A percentile compares a stretch with the other conserved stretches of the same genome.
phyloP scores from a whole-genome alignment of 257 asterid species.

The Nemophila menziesii region DNA sequence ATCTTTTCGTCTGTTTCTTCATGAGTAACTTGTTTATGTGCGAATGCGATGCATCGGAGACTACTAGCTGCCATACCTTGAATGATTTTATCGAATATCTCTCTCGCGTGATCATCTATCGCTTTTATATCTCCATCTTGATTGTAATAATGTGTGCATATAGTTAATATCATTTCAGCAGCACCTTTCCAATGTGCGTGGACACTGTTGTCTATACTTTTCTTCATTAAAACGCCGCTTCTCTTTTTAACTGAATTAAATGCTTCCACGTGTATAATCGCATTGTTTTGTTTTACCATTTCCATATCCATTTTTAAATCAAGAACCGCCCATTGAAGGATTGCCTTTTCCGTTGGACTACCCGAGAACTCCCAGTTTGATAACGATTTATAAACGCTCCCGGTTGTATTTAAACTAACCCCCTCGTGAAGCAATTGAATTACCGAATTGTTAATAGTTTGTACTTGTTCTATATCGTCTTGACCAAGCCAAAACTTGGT shows the following conservation, averaged over 20 bases:
- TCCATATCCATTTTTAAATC: conserved; percentile 51
- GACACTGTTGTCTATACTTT: conserved; percentile 13
- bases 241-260: conserved; percentile 76
- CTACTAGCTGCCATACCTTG: conserved; percentile 65
- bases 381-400: conserved; percentile 18
- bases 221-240: conserved; percentile 43
- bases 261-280: conserved; percentile 42
- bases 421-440: conserved; percentile 30
- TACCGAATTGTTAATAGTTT: conserved; percentile 11
- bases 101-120: conserved; percentile 17
- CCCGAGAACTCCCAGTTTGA: conserved; percentile 44
- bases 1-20: conserved; percentile 8
- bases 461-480: conserved; percentile 5
- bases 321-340: conserved; percentile 60
- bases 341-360: conserved; percentile 83
- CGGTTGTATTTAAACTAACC: conserved; percentile 40
- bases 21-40: conserved; percentile 30
- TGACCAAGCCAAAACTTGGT: conserved; percentile 31
- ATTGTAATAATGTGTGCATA: conserved; percentile 44
- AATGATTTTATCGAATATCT: conserved; percentile 22
- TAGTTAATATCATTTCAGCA: conserved; percentile 55
- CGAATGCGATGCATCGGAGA: conserved; percentile 63
- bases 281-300: conserved; percentile 15
- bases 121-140: conserved; percentile 24
- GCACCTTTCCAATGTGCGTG: conserved; percentile 81